These are phyloP conservation scores for Solanum peruvianum DNA, from an alignment of 257 asterid genomes.

Conservation along the genomic window DNA sequence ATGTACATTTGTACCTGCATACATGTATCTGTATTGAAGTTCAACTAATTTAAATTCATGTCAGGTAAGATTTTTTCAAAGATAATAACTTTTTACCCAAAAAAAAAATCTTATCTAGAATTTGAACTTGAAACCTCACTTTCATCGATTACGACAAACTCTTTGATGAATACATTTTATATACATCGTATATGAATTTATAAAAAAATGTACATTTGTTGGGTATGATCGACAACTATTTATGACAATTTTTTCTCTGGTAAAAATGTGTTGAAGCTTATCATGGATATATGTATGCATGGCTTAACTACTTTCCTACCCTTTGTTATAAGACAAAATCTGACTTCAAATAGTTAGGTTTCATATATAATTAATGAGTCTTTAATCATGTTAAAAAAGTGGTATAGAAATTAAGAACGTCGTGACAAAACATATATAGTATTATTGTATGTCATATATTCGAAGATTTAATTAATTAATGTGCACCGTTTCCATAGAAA, in stretches of 20 bases:
- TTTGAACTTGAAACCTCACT: fast-evolving
- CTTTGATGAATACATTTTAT: neutral
- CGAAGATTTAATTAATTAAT: neutral
- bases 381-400: neutral
- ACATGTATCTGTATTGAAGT: neutral
- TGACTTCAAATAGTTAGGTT: neutral
- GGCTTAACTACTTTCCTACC: neutral
- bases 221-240: neutral
- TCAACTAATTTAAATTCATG: too few species aligned
- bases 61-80: fast-evolving
- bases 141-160: neutral
- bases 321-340: neutral
- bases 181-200: neutral
- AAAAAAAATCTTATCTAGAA: too few species aligned
- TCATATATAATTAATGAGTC: neutral
- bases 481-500: neutral
- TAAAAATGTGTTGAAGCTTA: neutral
- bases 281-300: neutral
- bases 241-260: neutral
- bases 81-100: too few species aligned
- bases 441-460: neutral
- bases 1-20: too few species aligned
- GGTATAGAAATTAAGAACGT: neutral
- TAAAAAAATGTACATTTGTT: neutral
- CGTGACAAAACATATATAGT: neutral